These are phyloP conservation scores for Phytophthora quininea DNA, from an alignment of 352 stramenopile species.

Conservation along the genomic window DNA sequence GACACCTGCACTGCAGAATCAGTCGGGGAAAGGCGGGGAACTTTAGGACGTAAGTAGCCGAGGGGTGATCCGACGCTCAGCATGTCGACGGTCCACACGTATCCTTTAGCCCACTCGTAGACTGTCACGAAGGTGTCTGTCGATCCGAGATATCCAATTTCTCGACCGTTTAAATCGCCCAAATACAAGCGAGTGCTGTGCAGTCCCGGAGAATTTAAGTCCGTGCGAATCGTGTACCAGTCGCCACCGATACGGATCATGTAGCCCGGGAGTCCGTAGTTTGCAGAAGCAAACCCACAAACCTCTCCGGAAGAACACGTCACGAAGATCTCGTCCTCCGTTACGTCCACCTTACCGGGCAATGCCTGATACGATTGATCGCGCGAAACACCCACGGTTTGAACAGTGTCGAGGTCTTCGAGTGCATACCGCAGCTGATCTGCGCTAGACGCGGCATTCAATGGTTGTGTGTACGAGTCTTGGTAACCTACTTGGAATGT, in stretches of 20 bases:
- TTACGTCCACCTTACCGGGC: slow-evolving; percentile 56
- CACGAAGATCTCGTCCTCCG: slow-evolving; percentile 63
- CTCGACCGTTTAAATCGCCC: slow-evolving; percentile 61
- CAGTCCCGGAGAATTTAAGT: slow-evolving; percentile 48
- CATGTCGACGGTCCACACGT: slow-evolving; percentile 67
- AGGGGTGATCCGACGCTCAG: slow-evolving; percentile 48
- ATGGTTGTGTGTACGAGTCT: slow-evolving; percentile 54
- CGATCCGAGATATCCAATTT: slow-evolving; percentile 56
- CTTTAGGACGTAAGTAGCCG: slow-evolving; percentile 56
- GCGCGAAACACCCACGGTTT: slow-evolving; percentile 55
- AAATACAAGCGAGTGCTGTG: slow-evolving; percentile 54
- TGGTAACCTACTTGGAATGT: slow-evolving; percentile 82
- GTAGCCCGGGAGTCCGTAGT: slow-evolving; percentile 67
- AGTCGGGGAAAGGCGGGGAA: slow-evolving; percentile 52
- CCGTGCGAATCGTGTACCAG: slow-evolving; percentile 77
- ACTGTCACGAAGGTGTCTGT: slow-evolving; percentile 48
- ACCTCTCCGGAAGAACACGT: slow-evolving; percentile 51
- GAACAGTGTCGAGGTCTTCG: slow-evolving; percentile 61
- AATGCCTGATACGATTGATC: slow-evolving; percentile 55
- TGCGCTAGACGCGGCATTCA: slow-evolving; percentile 75
- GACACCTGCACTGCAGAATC: slow-evolving; percentile 49
- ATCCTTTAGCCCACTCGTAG: slow-evolving; percentile 79
- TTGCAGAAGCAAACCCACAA: slow-evolving; percentile 57
- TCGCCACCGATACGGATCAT: slow-evolving; percentile 56
- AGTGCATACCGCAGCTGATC: slow-evolving; percentile 71